Conservation (phyloP, 768 basidiomycete species). For the Lactarius sp. region DNA sequence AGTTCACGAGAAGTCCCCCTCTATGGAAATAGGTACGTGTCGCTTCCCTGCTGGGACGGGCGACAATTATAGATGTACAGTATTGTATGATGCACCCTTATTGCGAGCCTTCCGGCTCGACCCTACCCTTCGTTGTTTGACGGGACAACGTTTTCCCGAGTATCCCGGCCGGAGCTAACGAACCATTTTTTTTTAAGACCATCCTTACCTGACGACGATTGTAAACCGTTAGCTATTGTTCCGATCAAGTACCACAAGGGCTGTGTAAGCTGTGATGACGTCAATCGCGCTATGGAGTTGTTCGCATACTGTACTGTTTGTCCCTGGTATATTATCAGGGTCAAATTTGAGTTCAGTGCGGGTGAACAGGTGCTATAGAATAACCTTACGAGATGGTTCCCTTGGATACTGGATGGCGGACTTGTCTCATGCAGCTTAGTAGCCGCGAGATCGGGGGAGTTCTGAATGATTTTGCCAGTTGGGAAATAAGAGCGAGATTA, state of each 20-base stretch:
- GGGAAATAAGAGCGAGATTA: conserved; percentile 13
- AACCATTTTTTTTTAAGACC: background rate
- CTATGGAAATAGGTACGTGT: conserved; percentile 1
- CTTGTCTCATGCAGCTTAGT: background rate
- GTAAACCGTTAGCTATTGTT: background rate
- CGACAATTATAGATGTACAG: background rate
- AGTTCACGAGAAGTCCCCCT: conserved; percentile 3
- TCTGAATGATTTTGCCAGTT: conserved; percentile 7
- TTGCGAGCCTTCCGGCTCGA: background rate
- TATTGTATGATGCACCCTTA: background rate
- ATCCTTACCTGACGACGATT: conserved; percentile 8
- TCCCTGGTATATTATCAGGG: background rate
- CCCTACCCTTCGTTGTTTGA: background rate
- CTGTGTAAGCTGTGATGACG: background rate
- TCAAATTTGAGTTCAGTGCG: background rate
- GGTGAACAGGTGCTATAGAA: background rate
- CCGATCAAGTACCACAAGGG: background rate
- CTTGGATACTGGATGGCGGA: conserved; percentile 15
- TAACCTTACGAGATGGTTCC: conserved; percentile 5
- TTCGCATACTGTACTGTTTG: no score
- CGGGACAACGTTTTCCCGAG: background rate
- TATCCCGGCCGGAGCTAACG: background rate
- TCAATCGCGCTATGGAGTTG: background rate
- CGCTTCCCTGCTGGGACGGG: background rate
- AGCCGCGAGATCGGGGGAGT: conserved; percentile 15